Evolutionary conservation across 208 protist species (phyloP), one percentile per base, ranked within the genome.

Genomic region (Tritrichomonas musculus): DNA sequence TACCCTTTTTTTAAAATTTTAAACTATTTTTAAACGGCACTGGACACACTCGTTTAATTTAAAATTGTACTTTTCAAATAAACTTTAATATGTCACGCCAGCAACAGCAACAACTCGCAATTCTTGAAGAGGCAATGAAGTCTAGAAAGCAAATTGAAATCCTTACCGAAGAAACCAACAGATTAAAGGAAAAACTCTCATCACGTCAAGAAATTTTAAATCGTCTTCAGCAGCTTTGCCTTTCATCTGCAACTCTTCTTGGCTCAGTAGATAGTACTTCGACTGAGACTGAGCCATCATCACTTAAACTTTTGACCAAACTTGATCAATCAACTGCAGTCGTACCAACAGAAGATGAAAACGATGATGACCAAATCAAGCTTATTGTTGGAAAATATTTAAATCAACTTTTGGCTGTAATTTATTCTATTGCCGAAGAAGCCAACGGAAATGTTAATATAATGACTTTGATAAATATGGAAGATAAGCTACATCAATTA

Each of bases 331-430:
- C 77, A 33, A 36, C 41, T 20, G 77, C 77, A 36, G 77, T 88
- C 47, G 57, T 57, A 5, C 14, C 14, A 39, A 49, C 44, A 88
- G 30, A 88, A 14, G 77, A 88, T 39, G 25, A 88, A 33, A 50
- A 20, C 9, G 73, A 82, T 9, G 69, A 77, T 82, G 77, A 88
- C 39, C 77, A 88, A 50, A 14, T 57, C 57, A 88, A 88, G 27
- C 11, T 88, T 5, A 88, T 88, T 33, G 30, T 88, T 17, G 77
- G 77, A 33, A 88, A 88, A 57, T 88, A 88, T 57, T 13, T 88
- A 27, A 88, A 88, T 27, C 77, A 88, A 20, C 27, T 88, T 47
- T 47, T 88, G 9, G 41, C 44, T 57, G 47, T 53, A 57, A 14
- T 88, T 33, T 41, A 57, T 57, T 25, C 33, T n/a, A 57, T 88